A percentile compares a stretch with the other conserved stretches of the same genome.
Evolutionary conservation across 1,284 basidiomycete species (phyloP).

Genomic region (Ceratobasidium sp.): DNA sequence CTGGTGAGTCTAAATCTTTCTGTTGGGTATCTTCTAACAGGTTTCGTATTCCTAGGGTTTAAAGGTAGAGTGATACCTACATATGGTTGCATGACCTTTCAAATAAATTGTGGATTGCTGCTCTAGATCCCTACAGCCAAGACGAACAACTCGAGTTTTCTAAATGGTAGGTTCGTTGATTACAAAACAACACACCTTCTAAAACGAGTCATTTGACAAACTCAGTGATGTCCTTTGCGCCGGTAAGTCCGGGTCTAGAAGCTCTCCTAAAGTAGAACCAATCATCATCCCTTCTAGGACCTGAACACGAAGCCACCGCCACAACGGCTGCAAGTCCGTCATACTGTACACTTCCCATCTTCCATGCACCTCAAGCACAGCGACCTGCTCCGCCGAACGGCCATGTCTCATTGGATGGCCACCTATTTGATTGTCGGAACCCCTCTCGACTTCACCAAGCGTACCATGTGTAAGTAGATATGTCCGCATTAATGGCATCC

Average conservation of each 20-base stretch:
- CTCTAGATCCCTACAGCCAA: constrained; percentile 49
- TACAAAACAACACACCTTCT: background rate
- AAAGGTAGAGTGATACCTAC: constrained; percentile 20
- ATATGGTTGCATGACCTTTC: background rate
- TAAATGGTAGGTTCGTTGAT: constrained; percentile 65
- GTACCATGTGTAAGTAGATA: constrained; percentile 66
- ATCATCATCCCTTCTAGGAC: constrained; percentile 56
- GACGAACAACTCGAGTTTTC: constrained; percentile 66
- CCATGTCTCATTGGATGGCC: constrained; percentile 70
- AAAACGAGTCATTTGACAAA: background rate
- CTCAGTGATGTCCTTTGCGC: constrained; percentile 69
- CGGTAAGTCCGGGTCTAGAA: constrained; percentile 57
- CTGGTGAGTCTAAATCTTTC: constrained; percentile 34
- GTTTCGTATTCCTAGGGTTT: constrained; percentile 35
- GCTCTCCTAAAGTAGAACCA: background rate
- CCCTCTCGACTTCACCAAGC: constrained; percentile 68
- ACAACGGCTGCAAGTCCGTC: constrained; percentile 62
- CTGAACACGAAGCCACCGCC: constrained; percentile 64
- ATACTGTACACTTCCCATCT: constrained; percentile 68
- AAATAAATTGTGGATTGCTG: background rate
- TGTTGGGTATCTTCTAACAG: background rate
- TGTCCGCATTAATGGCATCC: background rate
- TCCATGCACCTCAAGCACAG: constrained; percentile 61
- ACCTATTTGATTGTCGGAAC: constrained; percentile 68
- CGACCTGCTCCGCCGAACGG: constrained; percentile 56